Evolutionary conservation across 352 stramenopile genomes (phyloP).

Genomic region (Pythium aquatile): DNA sequence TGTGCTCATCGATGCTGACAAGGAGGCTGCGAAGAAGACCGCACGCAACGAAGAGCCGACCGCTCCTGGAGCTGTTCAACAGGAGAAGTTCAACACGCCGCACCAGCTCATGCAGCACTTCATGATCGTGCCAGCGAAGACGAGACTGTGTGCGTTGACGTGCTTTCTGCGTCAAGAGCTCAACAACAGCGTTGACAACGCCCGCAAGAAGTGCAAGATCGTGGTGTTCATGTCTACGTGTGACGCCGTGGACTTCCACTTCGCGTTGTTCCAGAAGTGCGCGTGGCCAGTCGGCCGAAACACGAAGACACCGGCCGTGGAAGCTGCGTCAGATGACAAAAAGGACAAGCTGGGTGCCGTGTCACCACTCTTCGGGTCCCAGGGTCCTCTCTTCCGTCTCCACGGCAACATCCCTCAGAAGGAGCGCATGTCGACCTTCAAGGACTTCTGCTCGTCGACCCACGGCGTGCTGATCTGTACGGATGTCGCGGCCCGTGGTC

Average conservation of each 20-base stretch:
- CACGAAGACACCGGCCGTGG: background rate
- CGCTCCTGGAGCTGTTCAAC: conserved; percentile 15
- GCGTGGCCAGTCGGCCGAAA: conserved; percentile 42
- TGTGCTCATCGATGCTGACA: conserved; percentile 75
- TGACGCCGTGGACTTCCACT: conserved; percentile 96
- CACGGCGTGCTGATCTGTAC: conserved; percentile 97
- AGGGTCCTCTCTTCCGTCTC: conserved; percentile 76
- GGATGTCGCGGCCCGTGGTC: conserved; percentile 96
- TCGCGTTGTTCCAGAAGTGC: conserved; percentile 88
- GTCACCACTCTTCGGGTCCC: conserved; percentile 58
- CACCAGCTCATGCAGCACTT: conserved; percentile 95
- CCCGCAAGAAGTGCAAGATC: conserved; percentile 65
- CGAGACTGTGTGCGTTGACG: conserved; percentile 90
- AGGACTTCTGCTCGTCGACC: conserved; percentile 89
- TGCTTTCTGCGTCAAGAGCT: conserved; percentile 90
- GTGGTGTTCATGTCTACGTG: conserved; percentile 98
- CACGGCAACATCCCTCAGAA: conserved; percentile 97
- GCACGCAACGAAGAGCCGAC: background rate
- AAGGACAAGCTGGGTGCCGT: conserved; percentile 37
- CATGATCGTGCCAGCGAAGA: conserved; percentile 94
- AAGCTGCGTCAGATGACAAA: conserved; percentile 16
- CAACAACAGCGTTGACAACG: conserved; percentile 34
- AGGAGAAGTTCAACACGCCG: conserved; percentile 86
- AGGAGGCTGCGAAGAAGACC: conserved; percentile 21
- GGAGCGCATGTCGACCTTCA: conserved; percentile 95